Percentiles rank a stretch among this genome's conserved stretches.
Evolutionary conservation across 805 yeast species (phyloP).

Genomic region (Torulaspora gathmanii): DNA sequence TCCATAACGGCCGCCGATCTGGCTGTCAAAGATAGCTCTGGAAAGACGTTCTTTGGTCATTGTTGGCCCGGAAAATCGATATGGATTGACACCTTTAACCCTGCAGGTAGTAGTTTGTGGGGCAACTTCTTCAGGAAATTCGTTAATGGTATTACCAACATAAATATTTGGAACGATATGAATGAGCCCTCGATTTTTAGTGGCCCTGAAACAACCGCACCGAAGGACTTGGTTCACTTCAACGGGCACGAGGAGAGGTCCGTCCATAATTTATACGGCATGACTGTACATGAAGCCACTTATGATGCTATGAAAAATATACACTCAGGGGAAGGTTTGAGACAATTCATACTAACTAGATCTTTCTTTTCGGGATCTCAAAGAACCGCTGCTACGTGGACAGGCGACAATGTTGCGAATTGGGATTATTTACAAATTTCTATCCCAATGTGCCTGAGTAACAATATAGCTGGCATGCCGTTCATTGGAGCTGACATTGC

Average conservation of each 20-base stretch:
- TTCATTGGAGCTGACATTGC: conserved; percentile 97
- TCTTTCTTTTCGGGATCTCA: conserved; percentile 90
- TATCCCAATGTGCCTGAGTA: conserved; percentile 81
- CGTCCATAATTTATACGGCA: conserved; percentile 80
- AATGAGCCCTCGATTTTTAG: conserved; percentile 92
- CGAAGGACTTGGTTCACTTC: conserved; percentile 71
- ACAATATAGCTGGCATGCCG: conserved; percentile 80
- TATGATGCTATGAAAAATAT: conserved; percentile 58
- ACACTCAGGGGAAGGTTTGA: conserved; percentile 40
- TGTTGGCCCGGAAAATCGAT: conserved; percentile 98
- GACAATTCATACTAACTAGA: conserved; percentile 88
- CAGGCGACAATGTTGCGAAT: conserved; percentile 91
- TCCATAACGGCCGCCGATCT: conserved; percentile 40
- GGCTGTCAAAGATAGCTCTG: conserved; percentile 45
- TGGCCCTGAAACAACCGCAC: conserved; percentile 92
- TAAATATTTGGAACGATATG: conserved; percentile 96
- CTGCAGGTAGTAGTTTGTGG: conserved; percentile 61
- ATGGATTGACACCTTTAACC: conserved; percentile 85
- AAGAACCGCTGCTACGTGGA: conserved; percentile 90
- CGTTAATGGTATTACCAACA: conserved; percentile 50
- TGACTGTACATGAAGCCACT: conserved; percentile 76
- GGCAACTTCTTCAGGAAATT: conserved; percentile 46
- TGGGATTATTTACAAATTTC: conserved; percentile 85
- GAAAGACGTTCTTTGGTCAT: conserved; percentile 65
- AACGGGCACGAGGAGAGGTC: conserved; percentile 89